Evolutionary conservation across 352 stramenopile species (phyloP), one percentile per base, ranked within the genome.

Genomic region (Phytophthora rubi): DNA sequence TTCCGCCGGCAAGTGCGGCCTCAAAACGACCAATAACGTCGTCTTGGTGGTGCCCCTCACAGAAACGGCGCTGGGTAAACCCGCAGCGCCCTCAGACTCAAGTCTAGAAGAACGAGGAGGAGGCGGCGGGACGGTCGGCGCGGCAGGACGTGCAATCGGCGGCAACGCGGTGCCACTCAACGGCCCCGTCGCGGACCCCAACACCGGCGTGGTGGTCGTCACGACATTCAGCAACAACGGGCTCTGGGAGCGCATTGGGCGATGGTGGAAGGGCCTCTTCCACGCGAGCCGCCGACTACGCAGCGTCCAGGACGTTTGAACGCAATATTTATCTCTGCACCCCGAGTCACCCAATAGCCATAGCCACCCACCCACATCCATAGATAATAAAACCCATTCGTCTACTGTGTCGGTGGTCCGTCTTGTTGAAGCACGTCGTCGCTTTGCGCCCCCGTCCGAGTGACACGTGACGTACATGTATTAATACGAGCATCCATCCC

Each of bases 201-300:
- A 26, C 6, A 2, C 7, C 18, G 18, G 66, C 10, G 49, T 52
- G 39, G 48, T 65, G 10, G 65, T 35, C 16, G 39, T 66, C 26
- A 66, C 64, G 3, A 66, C 18, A 7, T 71, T 56, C 49, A 52
- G 53, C 21, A 39, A 7, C 48, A 61, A 71, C 3, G 56, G 64
- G 8, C 10, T 71, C 15, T 47, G 53, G 7, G 39, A 60, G 28
- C 64, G 64, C 18, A 10, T 71, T 32, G 26, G 30, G 21, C 59
- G 63, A 16, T 71, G 64, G 64, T 66, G n/a, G 48, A 32, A 32
- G 15, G 23, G 55, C 45, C 26, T 48, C 4, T 66, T 71, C 37
- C 9, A n/a, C 23, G 21, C 2, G 12, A 55, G 4, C 21, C 63
- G 47, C 49, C 57, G 62, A 53, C 55, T 69, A 2, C 54, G 63